phyloP scores from a whole-genome alignment of 2,329 filamentous ascomycete genomes.

The Pyricularia grisea region DNA sequence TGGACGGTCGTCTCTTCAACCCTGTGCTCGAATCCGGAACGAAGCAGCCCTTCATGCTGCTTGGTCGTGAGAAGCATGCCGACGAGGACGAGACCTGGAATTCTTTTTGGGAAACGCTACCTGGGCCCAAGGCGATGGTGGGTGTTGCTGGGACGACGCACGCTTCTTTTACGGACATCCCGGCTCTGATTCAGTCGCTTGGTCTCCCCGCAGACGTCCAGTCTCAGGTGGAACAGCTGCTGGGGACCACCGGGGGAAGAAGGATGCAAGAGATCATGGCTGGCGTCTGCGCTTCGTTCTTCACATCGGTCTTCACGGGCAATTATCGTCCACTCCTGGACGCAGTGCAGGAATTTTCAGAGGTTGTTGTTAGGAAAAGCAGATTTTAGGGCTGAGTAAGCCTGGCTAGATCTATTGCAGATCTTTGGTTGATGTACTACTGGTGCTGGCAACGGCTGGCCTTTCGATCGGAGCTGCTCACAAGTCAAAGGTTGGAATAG shows the following conservation, averaged over 20 bases:
- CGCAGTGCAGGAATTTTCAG: too few species aligned
- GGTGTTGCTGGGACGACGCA: not conserved
- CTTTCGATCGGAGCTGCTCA: too few species aligned
- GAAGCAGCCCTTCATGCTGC: not conserved
- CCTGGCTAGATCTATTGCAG: too few species aligned
- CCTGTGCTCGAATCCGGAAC: not conserved
- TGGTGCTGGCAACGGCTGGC: too few species aligned
- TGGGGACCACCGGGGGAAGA: not conserved
- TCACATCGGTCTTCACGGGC: too few species aligned
- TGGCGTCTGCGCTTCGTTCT: too few species aligned
- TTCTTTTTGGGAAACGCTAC: not conserved
- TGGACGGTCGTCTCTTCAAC: not conserved
- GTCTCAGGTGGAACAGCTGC: not conserved
- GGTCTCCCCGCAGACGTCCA: not conserved
- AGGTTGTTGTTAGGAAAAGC: too few species aligned
- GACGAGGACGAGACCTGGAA: not conserved
- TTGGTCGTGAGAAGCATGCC: not conserved
- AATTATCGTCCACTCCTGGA: too few species aligned
- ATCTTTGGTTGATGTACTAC: too few species aligned
- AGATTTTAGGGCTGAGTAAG: too few species aligned
- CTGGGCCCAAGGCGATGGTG: not conserved
- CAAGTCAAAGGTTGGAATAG: too few species aligned
- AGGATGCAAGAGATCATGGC: not conserved
- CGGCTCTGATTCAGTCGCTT: not conserved
- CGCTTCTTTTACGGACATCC: not conserved